Evolutionary conservation across 331 rosid genomes (phyloP), one percentile per base, ranked within the genome.

Genomic region (Rhamnella rubrinervis): DNA sequence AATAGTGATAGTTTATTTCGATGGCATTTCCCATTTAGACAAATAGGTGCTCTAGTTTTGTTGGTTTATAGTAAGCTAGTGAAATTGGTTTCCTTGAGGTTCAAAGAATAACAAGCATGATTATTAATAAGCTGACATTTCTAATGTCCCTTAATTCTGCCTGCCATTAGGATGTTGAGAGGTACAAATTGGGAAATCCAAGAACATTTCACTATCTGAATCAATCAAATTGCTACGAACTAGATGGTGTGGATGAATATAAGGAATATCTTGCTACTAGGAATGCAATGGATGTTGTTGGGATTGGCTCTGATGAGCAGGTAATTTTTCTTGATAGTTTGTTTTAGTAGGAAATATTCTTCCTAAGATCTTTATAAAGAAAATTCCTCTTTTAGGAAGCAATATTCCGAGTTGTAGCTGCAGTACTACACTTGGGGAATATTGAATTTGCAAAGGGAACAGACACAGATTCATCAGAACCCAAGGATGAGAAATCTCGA

Each of bases 271-370:
- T 84, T 60, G 76, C 73, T 7, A 92, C 98, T 51, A 92, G 87
- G 74, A 87, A 82, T 60, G 98, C 98, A 46, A 92, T 92, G 98
- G 92, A 86, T 65, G 92, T 89, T 66, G 96, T 92, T 74, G 96
- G 96, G 72, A 92, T 92, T 55, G 85, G 73, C 73, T 66, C 75
- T 56, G 65, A 75, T 39, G 98, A 92, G 78, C 96, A 89, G 89
- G 97, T 89, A 66, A 59, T 40, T 21, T 71, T 61, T 76, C 49
- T 73, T 40, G 49, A 49, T 53, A 55, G 64, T 64, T 58, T 63
- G 62, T 71, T 44, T 9, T 44, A 23, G 31, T 23, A 37, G 35
- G 35, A 26, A 20, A 26, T 65, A 40, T 70, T 59, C 21, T 47
- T 21, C 6, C n/a, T 20, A 19, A 59, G 62, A 52, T 59, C 37